Evolutionary conservation across 768 basidiomycete species (phyloP), one percentile per base, ranked within the genome.

Genomic region (Boletus rufocinnamomeus): DNA sequence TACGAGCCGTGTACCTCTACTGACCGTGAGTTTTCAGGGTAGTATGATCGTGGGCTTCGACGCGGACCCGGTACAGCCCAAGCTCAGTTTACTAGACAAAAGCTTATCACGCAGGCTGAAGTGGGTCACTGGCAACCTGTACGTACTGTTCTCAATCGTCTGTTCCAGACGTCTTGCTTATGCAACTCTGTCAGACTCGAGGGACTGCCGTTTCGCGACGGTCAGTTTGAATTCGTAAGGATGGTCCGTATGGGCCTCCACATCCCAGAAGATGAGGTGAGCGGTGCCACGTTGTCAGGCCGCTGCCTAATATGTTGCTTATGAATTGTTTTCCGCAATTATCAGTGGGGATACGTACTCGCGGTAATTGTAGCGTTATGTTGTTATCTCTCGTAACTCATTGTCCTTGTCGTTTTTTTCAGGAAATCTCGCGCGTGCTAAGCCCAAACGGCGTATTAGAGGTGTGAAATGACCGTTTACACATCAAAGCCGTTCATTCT

Each of bases 101-200:
- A 73, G 77, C 49, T 63, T 88, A 7, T 71, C 81, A 2, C 68
- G 71, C 11, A 80, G 88, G 52, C 67, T 89, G 16, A 75, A 76
- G 67, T 91, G 89, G 89, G 77, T 86, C 0, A 83, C 84, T 55
- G 86, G 84, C 40, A 85, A 89, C 65, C 67, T 91, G 89, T 90
- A 47, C 89, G 89, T 89, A 47, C 80, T 73, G 19, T 25, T 37
- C 49, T 59, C 50, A 8, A 23, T 49, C 23, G 28, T 44, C 17
- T 11, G 34, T 48, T 55, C 47, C 17, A 6, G 54, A 45, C 50
- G 7, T 52, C 48, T 47, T 56, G 52, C 58, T 61, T 30, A 69
- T 48, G 3, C 10, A 8, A 52, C 43, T 49, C 27, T n/a, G 56
- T 14, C 58, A 91, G 89, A 40, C 76, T 90, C 46, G 84, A 89